Evolutionary conservation across 805 yeast genomes (phyloP), one percentile per base, ranked within the genome.

Genomic region (Nakazawaea peltata): DNA sequence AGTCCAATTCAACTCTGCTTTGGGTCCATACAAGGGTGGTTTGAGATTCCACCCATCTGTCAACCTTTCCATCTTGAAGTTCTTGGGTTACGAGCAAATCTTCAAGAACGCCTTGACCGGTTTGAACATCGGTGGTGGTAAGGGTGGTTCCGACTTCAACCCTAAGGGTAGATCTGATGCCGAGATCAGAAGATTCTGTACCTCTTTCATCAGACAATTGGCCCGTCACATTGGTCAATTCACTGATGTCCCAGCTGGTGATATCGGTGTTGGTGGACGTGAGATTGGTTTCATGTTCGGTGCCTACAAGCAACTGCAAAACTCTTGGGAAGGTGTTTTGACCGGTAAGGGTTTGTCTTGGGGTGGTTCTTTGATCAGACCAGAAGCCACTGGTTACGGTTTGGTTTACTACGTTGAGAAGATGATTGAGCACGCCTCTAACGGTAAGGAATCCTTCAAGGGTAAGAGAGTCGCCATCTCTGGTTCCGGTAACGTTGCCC

Each of bases 21-120:
- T 92, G 48, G 98, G 98, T 59, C 98, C 98, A 52, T 90, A 86
- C 84, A 90, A 90, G 73, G 98, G 98, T 60, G 98, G 98, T 61
- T 75, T 90, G 52, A 80, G 98, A 67, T 82, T 90, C 77, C 97
- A 90, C 72, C 97, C 97, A 54, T 71, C 94, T 38, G 98, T 90
- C 51, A 92, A 88, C 69, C 73, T 90, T 54, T 86, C 96, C 39
- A 85, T 90, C 63, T 76, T 90, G 60, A 90, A 90, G 71, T 90
- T 90, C 68, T 74, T 90, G 57, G 98, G 97, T 54, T 90, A 85
- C 64, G 98, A 90, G 72, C 98, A 90, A 70, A 87, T 87, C 63
- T 92, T 90, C 77, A 90, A 90, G 77, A 90, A 90, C 59, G 97
- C 98, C 34, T 73, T 90, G 56, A 90, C 98, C 52, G 97, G 97